These are phyloP conservation scores for Cercospora berteroae DNA, from an alignment of 2,329 filamentous ascomycete genomes.

Conservation along the genomic window DNA sequence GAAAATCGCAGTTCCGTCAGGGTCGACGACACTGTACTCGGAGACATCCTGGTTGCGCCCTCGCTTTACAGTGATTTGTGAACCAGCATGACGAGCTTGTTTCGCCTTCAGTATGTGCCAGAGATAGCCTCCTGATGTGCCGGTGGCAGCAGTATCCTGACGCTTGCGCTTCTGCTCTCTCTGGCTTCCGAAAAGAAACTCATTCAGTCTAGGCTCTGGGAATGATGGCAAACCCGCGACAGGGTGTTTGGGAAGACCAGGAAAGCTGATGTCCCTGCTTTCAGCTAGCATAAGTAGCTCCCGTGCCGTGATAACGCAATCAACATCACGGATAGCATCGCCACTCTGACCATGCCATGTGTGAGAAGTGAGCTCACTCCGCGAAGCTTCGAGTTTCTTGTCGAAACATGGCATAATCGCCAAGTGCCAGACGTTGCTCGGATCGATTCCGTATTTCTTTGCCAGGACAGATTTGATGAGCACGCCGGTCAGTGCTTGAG, in stretches of 20 bases:
- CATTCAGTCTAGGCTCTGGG: conserved; percentile 67
- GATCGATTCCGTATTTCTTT: conserved; percentile 66
- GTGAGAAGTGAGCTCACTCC: conserved; percentile 75
- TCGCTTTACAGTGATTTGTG: conserved; percentile 66
- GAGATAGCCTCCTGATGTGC: conserved; percentile 85
- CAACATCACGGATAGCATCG: conserved; percentile 74
- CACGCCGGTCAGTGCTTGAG: conserved; percentile 87
- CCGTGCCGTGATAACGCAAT: conserved; percentile 96
- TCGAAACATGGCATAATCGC: conserved; percentile 99
- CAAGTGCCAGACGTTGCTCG: conserved; percentile 86
- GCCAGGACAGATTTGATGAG: conserved; percentile 84
- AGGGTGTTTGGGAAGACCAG: conserved; percentile 62
- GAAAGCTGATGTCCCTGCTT: conserved; percentile 74
- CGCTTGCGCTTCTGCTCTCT: conserved; percentile 39
- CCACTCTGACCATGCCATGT: conserved; percentile 41
- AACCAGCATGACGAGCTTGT: conserved; percentile 67
- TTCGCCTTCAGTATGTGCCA: conserved; percentile 78
- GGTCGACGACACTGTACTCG: conserved; percentile 70
- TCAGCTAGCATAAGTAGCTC: conserved; percentile 88
- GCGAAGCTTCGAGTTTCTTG: conserved; percentile 95
- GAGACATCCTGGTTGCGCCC: conserved; percentile 90
- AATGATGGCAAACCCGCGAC: conserved; percentile 58
- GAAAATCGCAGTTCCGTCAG: conserved; percentile 55
- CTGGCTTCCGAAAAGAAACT: conserved; percentile 71
- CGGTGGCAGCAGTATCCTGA: conserved; percentile 53